phyloP scores from a whole-genome alignment of 139 green algal genomes.

The Coelastrella sp. region DNA sequence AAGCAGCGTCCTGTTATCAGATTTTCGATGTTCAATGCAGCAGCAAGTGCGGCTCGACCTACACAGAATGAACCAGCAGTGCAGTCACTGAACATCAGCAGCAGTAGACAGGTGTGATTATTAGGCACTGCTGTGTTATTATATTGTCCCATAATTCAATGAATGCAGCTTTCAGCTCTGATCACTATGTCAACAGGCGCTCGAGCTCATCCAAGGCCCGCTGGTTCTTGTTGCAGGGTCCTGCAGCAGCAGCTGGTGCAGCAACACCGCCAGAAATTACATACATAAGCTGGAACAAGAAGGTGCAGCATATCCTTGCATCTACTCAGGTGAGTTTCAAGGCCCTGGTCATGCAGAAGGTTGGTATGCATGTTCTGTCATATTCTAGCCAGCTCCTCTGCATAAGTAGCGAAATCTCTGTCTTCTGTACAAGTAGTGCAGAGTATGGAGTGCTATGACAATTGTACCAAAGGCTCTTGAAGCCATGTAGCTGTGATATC shows the following conservation, averaged over 20 bases:
- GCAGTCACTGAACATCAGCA: no score
- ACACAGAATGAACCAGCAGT: no score
- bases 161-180: not conserved
- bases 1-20: not conserved
- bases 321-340: slow-evolving; percentile 56
- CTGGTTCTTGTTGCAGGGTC: slow-evolving; percentile 46
- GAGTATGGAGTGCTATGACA: no score
- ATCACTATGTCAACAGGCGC: not conserved
- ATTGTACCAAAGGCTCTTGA: no score
- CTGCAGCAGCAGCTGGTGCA: slow-evolving; percentile 38
- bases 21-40: not conserved
- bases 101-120: no score
- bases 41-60: no score
- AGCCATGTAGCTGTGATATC: no score
- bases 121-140: no score
- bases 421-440: no score
- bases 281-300: slow-evolving; percentile 93
- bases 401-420: no score
- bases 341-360: not conserved
- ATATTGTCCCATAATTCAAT: not conserved
- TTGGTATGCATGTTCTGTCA: not conserved
- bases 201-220: not conserved
- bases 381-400: no score
- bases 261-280: slow-evolving; percentile 79
- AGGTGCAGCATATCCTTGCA: slow-evolving; percentile 97